Base-by-base conservation (phyloP, 768 basidiomycete genomes). In the Clavulina sp. region DNA sequence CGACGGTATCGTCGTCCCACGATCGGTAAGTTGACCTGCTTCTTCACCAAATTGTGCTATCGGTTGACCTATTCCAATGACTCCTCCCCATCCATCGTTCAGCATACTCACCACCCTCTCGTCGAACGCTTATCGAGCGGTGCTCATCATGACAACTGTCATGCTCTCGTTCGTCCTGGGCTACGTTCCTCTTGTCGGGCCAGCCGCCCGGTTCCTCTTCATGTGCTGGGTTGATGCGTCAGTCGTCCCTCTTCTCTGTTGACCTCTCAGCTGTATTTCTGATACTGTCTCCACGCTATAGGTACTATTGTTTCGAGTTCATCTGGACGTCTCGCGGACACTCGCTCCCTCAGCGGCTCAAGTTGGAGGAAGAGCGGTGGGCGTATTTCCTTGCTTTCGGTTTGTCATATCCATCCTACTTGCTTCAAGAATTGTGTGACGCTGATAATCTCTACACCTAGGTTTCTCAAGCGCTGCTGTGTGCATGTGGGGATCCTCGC, bases 231-330 rank as follows among this genome's bases (percentile, higher is more conserved):
- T 89, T 41, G 80, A 91, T 62, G 72, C 87, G 81, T 89, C 64
- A 73, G 85, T 81, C 3, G 21, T 24, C 38, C 3, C 28, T 38
- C 36, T 38, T 21, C 18, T n/a, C 47, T 2, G 34, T 34, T 36
- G 3, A 26, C 24, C 19, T 23, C 48, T 55, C 52, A 6, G 29
- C 44, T 9, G 18, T 29, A 1, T 7, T 46, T 32, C 47, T 49
- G 4, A 30, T 48, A 47, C 23, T 57, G 38, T 13, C 30, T 50
- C 36, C 18, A 52, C 34, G 5, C 29, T 47, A 47, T 30, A 87
- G 85, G 44, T 91, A 87, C 63, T 91, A 91, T 65, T 87, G 81
- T 64, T 91, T 89, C 59, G 87, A 91, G 85, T 88, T 82, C 60
- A 72, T 81, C 19, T 86, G 84, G 84, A 75, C 81, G 43, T 74